Evolutionary conservation across 805 yeast genomes (phyloP).

Genomic region (Sugiyamaella floridensis): DNA sequence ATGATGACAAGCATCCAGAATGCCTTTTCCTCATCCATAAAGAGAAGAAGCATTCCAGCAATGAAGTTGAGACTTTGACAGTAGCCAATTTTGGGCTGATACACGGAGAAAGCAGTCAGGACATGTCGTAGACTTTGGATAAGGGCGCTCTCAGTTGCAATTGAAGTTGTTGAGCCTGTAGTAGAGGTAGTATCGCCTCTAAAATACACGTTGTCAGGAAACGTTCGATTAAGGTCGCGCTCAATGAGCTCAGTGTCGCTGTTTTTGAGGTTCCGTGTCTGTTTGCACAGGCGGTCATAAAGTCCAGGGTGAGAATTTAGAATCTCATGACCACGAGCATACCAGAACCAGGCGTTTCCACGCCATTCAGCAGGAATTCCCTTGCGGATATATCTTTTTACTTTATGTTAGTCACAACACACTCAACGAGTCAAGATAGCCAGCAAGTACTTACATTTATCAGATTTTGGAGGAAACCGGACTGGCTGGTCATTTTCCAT

Average conservation of each 20-base stretch:
- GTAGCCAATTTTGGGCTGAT: constrained; percentile 87
- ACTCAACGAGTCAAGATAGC: too few relatives aligned
- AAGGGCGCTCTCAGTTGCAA: constrained; percentile 50
- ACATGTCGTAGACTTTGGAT: constrained; percentile 73
- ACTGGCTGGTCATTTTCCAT: constrained; percentile 35
- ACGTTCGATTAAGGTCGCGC: constrained; percentile 86
- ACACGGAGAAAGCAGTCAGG: constrained; percentile 72
- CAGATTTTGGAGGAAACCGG: constrained; percentile 30
- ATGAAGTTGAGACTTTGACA: constrained; percentile 92
- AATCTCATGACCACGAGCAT: constrained; percentile 76
- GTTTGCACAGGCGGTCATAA: constrained; percentile 59
- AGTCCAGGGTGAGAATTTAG: constrained; percentile 64
- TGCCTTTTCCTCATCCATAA: constrained; percentile 82
- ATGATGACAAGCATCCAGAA: constrained; percentile 95
- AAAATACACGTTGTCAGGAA: constrained; percentile 87
- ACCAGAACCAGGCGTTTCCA: constrained; percentile 94
- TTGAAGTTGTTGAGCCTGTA: constrained; percentile 1
- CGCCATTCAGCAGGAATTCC: constrained; percentile 98
- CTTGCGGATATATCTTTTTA: constrained; percentile 74
- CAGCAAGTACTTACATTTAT: constrained; percentile 13
- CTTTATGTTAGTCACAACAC: background rate
- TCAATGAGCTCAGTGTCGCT: constrained; percentile 89
- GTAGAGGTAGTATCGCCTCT: constrained; percentile 33
- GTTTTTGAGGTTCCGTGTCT: constrained; percentile 47
- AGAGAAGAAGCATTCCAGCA: constrained; percentile 76